Evolutionary conservation across 768 basidiomycete genomes (phyloP).

Genomic region (Guyanaporus albipodus): DNA sequence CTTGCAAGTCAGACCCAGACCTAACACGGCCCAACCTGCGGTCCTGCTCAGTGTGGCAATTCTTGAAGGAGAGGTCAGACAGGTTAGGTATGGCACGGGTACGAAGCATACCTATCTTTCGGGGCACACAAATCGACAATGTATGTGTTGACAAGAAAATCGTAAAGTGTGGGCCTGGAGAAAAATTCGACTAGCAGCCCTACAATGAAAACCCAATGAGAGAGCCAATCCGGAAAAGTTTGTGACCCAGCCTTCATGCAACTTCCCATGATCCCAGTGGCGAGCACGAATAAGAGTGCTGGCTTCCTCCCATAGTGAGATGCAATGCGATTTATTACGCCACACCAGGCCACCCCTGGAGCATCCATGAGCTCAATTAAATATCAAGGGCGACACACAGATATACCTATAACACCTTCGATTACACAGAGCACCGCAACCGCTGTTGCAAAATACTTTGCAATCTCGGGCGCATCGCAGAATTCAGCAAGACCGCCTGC

Average conservation of each 20-base stretch:
- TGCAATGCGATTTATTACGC: constrained; percentile 20
- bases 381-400: constrained; percentile 3
- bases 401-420: constrained; percentile 24
- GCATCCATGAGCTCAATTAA: neutral
- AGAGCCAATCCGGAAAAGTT: constrained; percentile 6
- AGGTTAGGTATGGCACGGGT: neutral
- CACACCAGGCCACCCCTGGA: constrained; percentile 24
- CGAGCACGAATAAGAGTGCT: constrained; percentile 12
- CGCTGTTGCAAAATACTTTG: constrained; percentile 18
- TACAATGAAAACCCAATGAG: constrained; percentile 11
- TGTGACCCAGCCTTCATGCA: constrained; percentile 18
- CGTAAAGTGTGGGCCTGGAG: constrained; percentile 12
- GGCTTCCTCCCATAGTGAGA: constrained; percentile 28
- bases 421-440: constrained; percentile 10
- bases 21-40: constrained; percentile 27
- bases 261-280: constrained; percentile 2
- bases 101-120: constrained; percentile 22
- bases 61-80: constrained; percentile 17
- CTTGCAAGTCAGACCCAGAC: constrained; percentile 7
- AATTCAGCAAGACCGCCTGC: constrained; percentile 4
- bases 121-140: constrained; percentile 23
- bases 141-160: constrained; percentile 22
- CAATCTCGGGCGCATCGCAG: constrained; percentile 21
- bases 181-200: constrained; percentile 14
- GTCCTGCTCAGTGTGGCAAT: constrained; percentile 25